Conservation (phyloP, 352 stramenopile species). For the Pythium monospermum region DNA sequence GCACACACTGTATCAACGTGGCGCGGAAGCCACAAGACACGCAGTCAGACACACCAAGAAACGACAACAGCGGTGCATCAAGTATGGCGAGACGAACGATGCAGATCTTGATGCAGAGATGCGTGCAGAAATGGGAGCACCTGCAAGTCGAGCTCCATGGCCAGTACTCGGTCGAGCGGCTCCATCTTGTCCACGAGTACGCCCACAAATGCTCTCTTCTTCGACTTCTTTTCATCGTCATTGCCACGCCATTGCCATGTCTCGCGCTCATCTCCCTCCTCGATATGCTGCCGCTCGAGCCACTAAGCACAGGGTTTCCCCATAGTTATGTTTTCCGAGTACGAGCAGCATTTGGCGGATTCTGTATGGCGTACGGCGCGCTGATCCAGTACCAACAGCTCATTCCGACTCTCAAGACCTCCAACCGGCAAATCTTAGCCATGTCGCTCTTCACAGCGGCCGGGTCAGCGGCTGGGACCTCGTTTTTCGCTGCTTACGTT, state of each 20-base stretch:
- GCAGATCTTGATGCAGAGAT: not conserved
- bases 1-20: no score
- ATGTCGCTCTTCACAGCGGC: not conserved
- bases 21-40: no score
- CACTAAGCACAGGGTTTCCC: not conserved
- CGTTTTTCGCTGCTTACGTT: not conserved
- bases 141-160: constrained; percentile 15
- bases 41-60: no score
- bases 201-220: not conserved
- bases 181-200: constrained; percentile 5
- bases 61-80: no score
- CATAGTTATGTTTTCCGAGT: constrained; percentile 4
- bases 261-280: constrained; percentile 1
- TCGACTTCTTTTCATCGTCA: not conserved
- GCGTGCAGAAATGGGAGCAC: not conserved
- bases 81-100: no score
- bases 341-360: not conserved
- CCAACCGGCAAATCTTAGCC: not conserved
- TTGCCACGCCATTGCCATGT: not conserved
- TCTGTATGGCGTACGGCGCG: constrained; percentile 2
- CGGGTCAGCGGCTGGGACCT: not conserved
- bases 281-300: constrained; percentile 1
- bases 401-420: constrained; percentile 3
- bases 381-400: constrained; percentile 6
- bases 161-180: constrained; percentile 8